Conservation (phyloP, 352 stramenopile genomes). For the Ophiocytium majus region DNA sequence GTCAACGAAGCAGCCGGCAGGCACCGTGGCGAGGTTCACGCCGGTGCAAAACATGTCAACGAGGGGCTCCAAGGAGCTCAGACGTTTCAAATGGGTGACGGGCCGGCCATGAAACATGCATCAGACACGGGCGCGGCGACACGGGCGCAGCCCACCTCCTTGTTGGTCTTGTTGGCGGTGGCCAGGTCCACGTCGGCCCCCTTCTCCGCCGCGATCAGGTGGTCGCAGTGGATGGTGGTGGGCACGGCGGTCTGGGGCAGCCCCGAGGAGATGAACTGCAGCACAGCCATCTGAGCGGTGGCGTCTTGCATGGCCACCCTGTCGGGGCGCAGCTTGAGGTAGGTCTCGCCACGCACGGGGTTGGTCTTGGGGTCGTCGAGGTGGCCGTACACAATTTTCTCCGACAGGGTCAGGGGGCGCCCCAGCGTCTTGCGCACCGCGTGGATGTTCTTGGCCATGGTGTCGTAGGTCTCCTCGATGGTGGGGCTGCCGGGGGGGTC, state of each 20-base stretch:
- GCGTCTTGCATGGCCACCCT: constrained; percentile 86
- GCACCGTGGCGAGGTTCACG: too few species aligned
- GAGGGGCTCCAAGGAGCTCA: too few species aligned
- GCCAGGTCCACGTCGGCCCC: constrained; percentile 76
- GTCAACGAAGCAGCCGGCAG: too few species aligned
- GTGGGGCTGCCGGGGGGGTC: constrained; percentile 82
- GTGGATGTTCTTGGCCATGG: constrained; percentile 58
- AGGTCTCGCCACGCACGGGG: constrained; percentile 79
- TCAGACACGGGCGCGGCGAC: too few species aligned
- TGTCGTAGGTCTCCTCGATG: constrained; percentile 80
- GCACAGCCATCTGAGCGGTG: constrained; percentile 87
- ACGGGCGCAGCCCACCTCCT: constrained; percentile 45
- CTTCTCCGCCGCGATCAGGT: constrained; percentile 89
- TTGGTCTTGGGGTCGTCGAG: constrained; percentile 77
- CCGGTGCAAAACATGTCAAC: too few species aligned
- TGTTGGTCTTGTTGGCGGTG: constrained; percentile 71
- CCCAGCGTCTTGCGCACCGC: constrained; percentile 79
- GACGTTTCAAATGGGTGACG: too few species aligned
- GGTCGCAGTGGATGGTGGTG: constrained; percentile 88
- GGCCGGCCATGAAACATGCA: too few species aligned
- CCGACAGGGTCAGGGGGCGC: constrained; percentile 80
- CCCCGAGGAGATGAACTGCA: constrained; percentile 89
- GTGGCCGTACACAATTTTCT: constrained; percentile 92
- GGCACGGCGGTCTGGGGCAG: constrained; percentile 84
- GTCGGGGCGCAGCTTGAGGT: constrained; percentile 84